These are phyloP conservation scores for Biscogniauxia mediterranea DNA, from an alignment of 2,329 filamentous ascomycete genomes.

Conservation along the genomic window DNA sequence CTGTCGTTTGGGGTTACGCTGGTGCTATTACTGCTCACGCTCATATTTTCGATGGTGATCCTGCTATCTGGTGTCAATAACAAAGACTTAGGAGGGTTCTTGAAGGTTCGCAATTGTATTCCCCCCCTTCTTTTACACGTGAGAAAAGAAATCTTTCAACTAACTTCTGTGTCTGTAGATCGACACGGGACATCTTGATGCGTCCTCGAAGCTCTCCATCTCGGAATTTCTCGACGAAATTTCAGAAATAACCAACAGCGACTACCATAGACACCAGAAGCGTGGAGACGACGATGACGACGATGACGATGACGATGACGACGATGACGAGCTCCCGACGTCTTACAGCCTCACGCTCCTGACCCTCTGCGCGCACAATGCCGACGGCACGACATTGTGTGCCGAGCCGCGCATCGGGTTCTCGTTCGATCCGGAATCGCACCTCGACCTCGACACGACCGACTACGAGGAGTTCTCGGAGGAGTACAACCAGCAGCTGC, in stretches of 20 bases:
- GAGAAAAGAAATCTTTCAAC: not conserved
- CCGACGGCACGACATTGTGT: slow-evolving; percentile 26
- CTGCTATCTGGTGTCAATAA: slow-evolving; percentile 30
- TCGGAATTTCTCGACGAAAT: slow-evolving; percentile 35
- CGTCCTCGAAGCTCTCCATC: slow-evolving; percentile 31
- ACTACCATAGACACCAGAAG: slow-evolving; percentile 17
- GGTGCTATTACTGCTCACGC: slow-evolving; percentile 24
- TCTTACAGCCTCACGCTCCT: slow-evolving; percentile 34
- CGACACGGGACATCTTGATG: slow-evolving; percentile 28
- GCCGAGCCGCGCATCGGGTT: slow-evolving; percentile 29
- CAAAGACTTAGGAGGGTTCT: slow-evolving; percentile 30
- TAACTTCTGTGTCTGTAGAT: slow-evolving; percentile 22
- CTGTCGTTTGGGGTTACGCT: slow-evolving; percentile 14
- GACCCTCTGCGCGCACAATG: slow-evolving; percentile 30
- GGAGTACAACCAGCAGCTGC: slow-evolving; percentile 24
- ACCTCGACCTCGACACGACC: slow-evolving; percentile 32
- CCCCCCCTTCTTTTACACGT: not conserved
- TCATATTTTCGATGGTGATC: slow-evolving; percentile 28
- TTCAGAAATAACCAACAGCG: slow-evolving; percentile 29
- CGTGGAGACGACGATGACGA: not conserved
- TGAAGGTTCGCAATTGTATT: slow-evolving; percentile 29
- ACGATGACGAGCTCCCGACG: slow-evolving; percentile 23
- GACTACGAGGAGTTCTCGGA: slow-evolving; percentile 20
- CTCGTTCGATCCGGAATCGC: slow-evolving; percentile 31
- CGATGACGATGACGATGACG: not conserved